Percentiles rank a stretch among this genome's conserved stretches.
These are phyloP conservation scores for Hamamelis virginiana DNA, from an alignment of 164 flowering plant species.

Conservation along the genomic window DNA sequence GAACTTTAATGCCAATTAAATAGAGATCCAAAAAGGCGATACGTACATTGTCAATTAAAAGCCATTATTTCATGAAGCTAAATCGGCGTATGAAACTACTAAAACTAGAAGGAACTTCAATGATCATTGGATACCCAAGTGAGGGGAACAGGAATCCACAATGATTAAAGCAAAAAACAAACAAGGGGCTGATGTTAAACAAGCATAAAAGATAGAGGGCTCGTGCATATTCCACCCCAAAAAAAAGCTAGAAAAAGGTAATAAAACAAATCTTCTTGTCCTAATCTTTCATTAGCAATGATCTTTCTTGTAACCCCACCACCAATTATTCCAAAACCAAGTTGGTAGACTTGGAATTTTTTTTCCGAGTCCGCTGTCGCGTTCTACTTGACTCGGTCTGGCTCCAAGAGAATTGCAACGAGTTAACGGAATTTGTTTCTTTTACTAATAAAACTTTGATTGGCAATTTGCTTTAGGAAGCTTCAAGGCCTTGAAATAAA, in stretches of 20 bases:
- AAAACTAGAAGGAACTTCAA: neutral
- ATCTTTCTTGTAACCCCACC: neutral
- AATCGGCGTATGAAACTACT: neutral
- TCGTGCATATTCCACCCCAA: constrained; percentile 5
- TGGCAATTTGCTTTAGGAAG: too few species aligned
- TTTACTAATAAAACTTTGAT: too few species aligned
- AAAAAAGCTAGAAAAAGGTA: constrained; percentile 3
- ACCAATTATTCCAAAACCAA: neutral
- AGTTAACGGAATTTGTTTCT: too few species aligned
- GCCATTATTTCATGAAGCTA: neutral
- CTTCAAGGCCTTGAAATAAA: too few species aligned
- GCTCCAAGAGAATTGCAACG: too few species aligned
- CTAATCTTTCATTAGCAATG: neutral
- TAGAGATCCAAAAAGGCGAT: too few species aligned
- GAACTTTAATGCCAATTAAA: too few species aligned
- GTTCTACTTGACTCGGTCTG: neutral
- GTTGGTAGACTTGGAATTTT: neutral
- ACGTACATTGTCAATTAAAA: too few species aligned
- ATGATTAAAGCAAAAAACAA: constrained; percentile 12
- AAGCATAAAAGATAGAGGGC: neutral
- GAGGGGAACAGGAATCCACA: neutral
- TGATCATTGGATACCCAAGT: neutral
- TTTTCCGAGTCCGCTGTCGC: neutral
- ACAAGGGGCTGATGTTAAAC: neutral
- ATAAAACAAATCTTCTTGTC: neutral